Evolutionary conservation across 2,329 filamentous ascomycete species (phyloP).

Genomic region (Epichloe gansuensis): DNA sequence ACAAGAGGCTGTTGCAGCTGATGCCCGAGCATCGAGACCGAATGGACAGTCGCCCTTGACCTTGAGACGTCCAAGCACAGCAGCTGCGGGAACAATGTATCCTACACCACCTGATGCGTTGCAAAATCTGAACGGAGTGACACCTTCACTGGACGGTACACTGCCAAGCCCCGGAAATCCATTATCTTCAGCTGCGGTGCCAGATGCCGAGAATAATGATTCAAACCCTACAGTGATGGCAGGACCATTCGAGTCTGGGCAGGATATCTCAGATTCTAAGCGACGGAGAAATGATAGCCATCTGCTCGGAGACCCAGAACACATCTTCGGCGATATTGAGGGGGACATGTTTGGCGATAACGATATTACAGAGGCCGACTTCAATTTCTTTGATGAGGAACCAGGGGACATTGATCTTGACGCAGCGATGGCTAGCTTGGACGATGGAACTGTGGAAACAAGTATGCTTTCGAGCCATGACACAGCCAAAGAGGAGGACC

Average conservation of each 20-base stretch:
- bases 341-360: conserved; percentile 60
- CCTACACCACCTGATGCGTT: conserved; percentile 59
- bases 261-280: conserved; percentile 28
- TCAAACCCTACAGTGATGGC: conserved; percentile 10
- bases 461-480: background rate
- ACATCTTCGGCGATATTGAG: conserved; percentile 56
- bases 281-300: conserved; percentile 30
- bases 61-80: conserved; percentile 35
- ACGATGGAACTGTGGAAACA: conserved; percentile 6
- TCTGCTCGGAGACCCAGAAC: conserved; percentile 35
- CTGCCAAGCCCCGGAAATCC: conserved; percentile 42
- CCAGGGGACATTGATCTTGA: conserved; percentile 29
- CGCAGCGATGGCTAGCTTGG: conserved; percentile 13
- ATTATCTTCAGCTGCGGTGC: conserved; percentile 15
- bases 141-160: conserved; percentile 43
- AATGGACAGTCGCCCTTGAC: conserved; percentile 40
- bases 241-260: conserved; percentile 14
- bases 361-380: conserved; percentile 69
- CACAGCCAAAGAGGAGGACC: conserved; percentile 8
- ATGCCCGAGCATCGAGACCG: conserved; percentile 26
- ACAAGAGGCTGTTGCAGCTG: conserved; percentile 31
- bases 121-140: conserved; percentile 38
- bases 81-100: conserved; percentile 46
- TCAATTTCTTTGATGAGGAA: conserved; percentile 67
- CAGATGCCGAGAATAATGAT: conserved; percentile 17